A percentile compares a stretch with the other conserved stretches of the same genome.
phyloP scores from a whole-genome alignment of 257 asterid genomes.

The Solanum rostratum region DNA sequence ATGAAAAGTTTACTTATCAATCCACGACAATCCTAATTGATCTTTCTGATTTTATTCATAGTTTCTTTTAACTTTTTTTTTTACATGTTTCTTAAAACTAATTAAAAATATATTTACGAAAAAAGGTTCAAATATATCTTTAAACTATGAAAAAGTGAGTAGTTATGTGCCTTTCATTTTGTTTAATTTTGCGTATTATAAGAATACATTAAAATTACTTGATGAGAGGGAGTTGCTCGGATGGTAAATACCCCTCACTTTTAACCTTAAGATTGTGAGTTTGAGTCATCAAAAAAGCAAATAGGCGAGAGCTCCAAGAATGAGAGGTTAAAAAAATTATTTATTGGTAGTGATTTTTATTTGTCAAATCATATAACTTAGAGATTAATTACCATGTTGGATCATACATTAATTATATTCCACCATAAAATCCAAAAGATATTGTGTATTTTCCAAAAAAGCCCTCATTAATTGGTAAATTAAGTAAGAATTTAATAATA shows the following conservation, averaged over 20 bases:
- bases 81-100: background rate
- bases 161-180: background rate
- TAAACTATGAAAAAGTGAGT: too few species aligned
- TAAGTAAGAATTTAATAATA: background rate
- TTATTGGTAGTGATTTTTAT: background rate
- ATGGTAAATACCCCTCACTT: too few species aligned
- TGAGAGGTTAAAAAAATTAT: too few species aligned
- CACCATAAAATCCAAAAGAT: background rate
- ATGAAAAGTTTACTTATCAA: fast-evolving
- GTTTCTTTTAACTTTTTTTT: background rate
- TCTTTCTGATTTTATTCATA: fast-evolving
- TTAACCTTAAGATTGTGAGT: too few species aligned
- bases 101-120: background rate
- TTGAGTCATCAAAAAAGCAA: too few species aligned
- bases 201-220: background rate
- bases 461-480: background rate
- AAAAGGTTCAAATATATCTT: too few species aligned
- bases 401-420: background rate
- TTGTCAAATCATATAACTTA: background rate
- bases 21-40: background rate
- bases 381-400: background rate
- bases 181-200: background rate
- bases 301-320: too few species aligned
- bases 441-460: background rate
- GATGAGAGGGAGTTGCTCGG: too few species aligned